These are phyloP conservation scores for Coemansia sp. DNA, from an alignment of 192 early-diverging fungal genomes.

Conservation along the genomic window DNA sequence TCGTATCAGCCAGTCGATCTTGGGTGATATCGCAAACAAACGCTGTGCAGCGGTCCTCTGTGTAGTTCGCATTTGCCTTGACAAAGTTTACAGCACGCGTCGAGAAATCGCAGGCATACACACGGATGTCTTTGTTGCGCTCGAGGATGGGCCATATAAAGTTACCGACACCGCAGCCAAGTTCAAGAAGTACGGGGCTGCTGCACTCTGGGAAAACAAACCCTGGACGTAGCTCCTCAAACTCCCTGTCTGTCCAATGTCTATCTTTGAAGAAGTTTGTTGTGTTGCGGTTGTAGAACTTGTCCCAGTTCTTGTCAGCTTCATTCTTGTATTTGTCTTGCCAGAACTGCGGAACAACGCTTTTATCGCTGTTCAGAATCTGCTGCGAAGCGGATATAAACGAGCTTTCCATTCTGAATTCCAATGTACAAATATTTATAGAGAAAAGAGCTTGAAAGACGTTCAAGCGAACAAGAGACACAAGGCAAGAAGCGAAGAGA, in stretches of 20 bases:
- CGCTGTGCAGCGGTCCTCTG: slow-evolving; percentile 68
- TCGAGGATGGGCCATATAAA: slow-evolving; percentile 91
- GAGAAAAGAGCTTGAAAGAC: neutral
- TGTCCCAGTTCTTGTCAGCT: slow-evolving; percentile 78
- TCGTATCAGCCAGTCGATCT: slow-evolving; percentile 62
- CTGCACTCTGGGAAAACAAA: slow-evolving; percentile 30
- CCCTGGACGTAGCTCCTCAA: slow-evolving; percentile 73
- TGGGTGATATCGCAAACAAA: slow-evolving; percentile 97
- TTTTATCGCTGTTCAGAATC: slow-evolving; percentile 63
- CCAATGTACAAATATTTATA: neutral
- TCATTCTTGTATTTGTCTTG: slow-evolving; percentile 77
- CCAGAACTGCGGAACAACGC: slow-evolving; percentile 71
- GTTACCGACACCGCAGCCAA: slow-evolving; percentile 98
- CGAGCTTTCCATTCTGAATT: slow-evolving; percentile 44
- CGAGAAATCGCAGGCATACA: slow-evolving; percentile 95
- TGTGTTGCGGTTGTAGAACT: slow-evolving; percentile 80
- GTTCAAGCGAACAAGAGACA: neutral
- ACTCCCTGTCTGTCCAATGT: slow-evolving; percentile 93
- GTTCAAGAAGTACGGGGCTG: slow-evolving; percentile 69
- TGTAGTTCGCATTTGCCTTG: slow-evolving; percentile 74
- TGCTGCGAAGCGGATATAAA: slow-evolving; percentile 60
- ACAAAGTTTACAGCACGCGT: slow-evolving; percentile 89
- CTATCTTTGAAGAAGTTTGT: slow-evolving; percentile 96
- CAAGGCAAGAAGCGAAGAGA: neutral
- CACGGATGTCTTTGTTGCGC: slow-evolving; percentile 77